Conservation (phyloP, 192 early-diverging fungal genomes). For the Backusella psychrophila region DNA sequence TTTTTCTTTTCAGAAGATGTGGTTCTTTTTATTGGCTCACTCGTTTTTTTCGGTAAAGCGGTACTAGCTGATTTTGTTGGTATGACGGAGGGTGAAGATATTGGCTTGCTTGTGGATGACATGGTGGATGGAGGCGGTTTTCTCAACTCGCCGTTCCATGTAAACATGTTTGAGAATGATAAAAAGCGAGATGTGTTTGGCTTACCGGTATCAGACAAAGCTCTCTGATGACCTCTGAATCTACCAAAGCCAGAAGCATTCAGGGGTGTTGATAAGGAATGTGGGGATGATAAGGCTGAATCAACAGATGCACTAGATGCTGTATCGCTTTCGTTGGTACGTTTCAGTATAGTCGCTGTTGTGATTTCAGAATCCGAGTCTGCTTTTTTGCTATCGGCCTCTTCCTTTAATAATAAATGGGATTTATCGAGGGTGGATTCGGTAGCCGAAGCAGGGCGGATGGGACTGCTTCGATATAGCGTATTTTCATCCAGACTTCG, state of each 20-base stretch:
- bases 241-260: background rate
- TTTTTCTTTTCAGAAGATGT: background rate
- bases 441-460: conserved; percentile 2
- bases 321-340: background rate
- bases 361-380: conserved; percentile 15
- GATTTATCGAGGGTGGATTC: background rate
- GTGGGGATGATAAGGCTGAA: background rate
- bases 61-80: background rate
- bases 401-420: conserved; percentile 1
- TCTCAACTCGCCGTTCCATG: background rate
- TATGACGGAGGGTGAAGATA: background rate
- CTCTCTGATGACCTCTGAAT: conserved; percentile 17
- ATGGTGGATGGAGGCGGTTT: background rate
- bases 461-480: background rate
- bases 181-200: conserved; percentile 4
- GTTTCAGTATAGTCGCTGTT: background rate
- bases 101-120: background rate
- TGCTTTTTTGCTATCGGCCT: background rate
- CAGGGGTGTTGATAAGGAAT: background rate
- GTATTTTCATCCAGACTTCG: conserved; percentile 16
- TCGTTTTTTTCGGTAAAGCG: background rate
- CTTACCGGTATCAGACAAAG: conserved; percentile 6
- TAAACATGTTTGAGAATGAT: conserved; percentile 20
- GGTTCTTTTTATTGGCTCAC: background rate
- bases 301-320: background rate